Percentiles rank a stretch among this genome's conserved stretches.
Evolutionary conservation across 805 yeast genomes (phyloP).

Genomic region (Zygosaccharomyces rouxii): DNA sequence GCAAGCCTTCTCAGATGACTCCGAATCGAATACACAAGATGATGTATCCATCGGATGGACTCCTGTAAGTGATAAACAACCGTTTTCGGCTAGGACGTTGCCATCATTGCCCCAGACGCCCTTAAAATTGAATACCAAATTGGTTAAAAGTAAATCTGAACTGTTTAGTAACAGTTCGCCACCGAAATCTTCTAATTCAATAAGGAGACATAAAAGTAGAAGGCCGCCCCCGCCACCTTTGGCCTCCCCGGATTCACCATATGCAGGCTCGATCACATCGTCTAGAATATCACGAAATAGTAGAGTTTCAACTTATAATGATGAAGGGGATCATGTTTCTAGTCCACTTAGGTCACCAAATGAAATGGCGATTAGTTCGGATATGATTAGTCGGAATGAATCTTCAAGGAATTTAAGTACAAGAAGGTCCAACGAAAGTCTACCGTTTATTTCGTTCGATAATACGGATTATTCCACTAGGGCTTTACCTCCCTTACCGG

Average conservation of each 20-base stretch:
- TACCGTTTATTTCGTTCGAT: conserved; percentile 10
- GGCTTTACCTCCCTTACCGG: conserved; percentile 17
- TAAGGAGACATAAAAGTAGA: conserved; percentile 8
- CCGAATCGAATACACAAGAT: conserved; percentile 3
- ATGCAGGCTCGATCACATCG: conserved; percentile 3
- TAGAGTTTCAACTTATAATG: conserved; percentile 20
- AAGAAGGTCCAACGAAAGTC: conserved; percentile 4
- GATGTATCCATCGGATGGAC: conserved; percentile 26
- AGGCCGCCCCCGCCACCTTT: conserved; percentile 28
- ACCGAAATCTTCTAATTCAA: conserved; percentile 2
- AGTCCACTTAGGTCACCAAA: conserved; percentile 17
- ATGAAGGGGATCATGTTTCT: conserved; percentile 11
- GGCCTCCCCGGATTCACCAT: conserved; percentile 8
- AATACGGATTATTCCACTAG: conserved; percentile 8
- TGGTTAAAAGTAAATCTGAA: background rate
- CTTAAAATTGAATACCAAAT: background rate
- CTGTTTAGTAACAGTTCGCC: conserved; percentile 1
- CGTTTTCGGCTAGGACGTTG: background rate
- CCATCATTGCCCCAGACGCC: conserved; percentile 6
- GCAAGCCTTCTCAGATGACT: conserved; percentile 16
- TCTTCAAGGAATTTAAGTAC: background rate
- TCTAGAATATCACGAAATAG: background rate
- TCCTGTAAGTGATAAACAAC: conserved; percentile 14
- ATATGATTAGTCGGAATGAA: background rate
- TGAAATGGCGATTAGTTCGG: conserved; percentile 15